These are phyloP conservation scores for Suillus subaureus DNA, from an alignment of 768 basidiomycete genomes.

Conservation along the genomic window DNA sequence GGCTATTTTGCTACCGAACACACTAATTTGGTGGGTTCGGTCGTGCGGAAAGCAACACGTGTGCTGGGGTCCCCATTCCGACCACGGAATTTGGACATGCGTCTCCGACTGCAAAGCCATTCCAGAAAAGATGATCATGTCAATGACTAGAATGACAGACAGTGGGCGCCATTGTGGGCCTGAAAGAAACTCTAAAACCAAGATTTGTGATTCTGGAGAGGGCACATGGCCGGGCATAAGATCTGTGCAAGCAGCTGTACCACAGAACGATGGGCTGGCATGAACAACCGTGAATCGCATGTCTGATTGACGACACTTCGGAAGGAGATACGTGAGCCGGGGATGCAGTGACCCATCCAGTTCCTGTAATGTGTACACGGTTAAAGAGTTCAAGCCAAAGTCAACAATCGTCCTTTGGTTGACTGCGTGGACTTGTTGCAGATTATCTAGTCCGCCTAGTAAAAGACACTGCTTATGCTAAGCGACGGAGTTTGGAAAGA, in stretches of 20 bases:
- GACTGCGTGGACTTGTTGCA: background rate
- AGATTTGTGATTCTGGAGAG: background rate
- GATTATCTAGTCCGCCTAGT: too few species aligned
- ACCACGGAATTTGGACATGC: background rate
- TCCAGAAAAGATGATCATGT: background rate
- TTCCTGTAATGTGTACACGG: background rate
- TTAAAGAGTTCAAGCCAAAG: background rate
- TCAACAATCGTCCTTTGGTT: background rate
- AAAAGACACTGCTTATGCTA: background rate
- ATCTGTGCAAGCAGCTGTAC: background rate
- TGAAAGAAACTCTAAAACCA: background rate
- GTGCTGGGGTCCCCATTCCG: background rate
- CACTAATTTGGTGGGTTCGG: background rate
- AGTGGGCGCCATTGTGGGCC: too few species aligned
- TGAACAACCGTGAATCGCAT: background rate
- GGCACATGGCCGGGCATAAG: background rate
- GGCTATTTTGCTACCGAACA: background rate
- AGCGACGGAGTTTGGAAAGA: too few species aligned
- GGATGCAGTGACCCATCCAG: background rate
- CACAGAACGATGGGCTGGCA: background rate
- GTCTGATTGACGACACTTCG: background rate
- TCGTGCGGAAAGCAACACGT: background rate
- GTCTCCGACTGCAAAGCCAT: background rate
- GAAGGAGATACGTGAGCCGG: background rate
- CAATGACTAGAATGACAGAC: background rate